These are phyloP conservation scores for Carallia pectinifolia DNA, from an alignment of 345 rosid genomes.

Conservation along the genomic window DNA sequence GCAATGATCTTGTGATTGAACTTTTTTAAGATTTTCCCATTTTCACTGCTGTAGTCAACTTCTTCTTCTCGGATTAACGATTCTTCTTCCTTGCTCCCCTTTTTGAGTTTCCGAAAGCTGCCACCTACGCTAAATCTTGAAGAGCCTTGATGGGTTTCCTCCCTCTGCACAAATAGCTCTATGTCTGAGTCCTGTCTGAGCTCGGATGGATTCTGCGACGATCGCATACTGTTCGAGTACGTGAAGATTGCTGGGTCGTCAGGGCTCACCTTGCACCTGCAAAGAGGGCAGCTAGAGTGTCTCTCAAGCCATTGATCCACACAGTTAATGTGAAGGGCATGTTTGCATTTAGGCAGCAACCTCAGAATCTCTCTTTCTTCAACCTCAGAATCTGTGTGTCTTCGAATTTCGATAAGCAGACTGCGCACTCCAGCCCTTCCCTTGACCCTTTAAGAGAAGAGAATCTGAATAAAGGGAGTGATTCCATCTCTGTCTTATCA, in stretches of 20 bases:
- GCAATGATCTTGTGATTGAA: slow-evolving; percentile 61
- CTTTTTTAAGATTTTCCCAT: slow-evolving; percentile 41
- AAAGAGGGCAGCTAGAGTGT: slow-evolving; percentile 88
- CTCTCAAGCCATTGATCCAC: slow-evolving; percentile 88
- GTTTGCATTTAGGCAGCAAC: slow-evolving; percentile 75
- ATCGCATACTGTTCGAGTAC: slow-evolving; percentile 54
- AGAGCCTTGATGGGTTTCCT: slow-evolving; percentile 52
- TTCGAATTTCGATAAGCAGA: slow-evolving; percentile 79
- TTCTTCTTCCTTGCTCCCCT: slow-evolving; percentile 25
- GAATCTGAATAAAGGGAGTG: slow-evolving; percentile 86
- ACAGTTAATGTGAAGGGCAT: slow-evolving; percentile 80
- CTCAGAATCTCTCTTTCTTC: slow-evolving; percentile 74
- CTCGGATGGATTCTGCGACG: slow-evolving; percentile 47
- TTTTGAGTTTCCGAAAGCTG: slow-evolving; percentile 56
- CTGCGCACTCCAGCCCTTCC: slow-evolving; percentile 80
- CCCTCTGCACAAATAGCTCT: slow-evolving; percentile 65
- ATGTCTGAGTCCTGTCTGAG: slow-evolving; percentile 43
- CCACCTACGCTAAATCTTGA: slow-evolving; percentile 67
- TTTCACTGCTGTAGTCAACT: not conserved
- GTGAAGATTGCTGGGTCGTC: slow-evolving; percentile 51
- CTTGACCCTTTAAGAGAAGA: slow-evolving; percentile 68
- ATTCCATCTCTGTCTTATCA: slow-evolving; percentile 63
- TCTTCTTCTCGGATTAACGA: slow-evolving; percentile 21
- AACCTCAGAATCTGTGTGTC: slow-evolving; percentile 64
- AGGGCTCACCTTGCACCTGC: slow-evolving; percentile 50